These are phyloP conservation scores for Viola pubescens DNA, from an alignment of 441 rosid genomes.

Conservation along the genomic window DNA sequence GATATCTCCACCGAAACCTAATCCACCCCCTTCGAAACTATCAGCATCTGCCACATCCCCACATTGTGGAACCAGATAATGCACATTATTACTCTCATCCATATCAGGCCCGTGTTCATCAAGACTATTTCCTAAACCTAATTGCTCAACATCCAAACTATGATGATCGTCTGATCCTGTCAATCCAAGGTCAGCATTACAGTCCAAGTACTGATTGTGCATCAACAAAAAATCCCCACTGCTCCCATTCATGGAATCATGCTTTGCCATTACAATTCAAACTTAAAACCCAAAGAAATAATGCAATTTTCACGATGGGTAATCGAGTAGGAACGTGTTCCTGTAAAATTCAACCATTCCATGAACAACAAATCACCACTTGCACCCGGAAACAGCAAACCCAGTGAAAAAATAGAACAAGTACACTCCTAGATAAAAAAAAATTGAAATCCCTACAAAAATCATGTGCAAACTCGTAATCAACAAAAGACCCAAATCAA, in stretches of 20 bases:
- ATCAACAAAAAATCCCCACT: not conserved
- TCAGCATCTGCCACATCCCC: conserved; percentile 25
- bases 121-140: conserved; percentile 31
- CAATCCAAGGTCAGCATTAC: conserved; percentile 31
- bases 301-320: too few species aligned
- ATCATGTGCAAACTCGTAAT: too few species aligned
- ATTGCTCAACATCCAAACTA: conserved; percentile 35
- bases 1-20: conserved; percentile 27
- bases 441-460: too few species aligned
- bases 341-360: too few species aligned
- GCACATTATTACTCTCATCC: conserved; percentile 46
- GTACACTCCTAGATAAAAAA: too few species aligned
- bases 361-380: too few species aligned
- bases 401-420: too few species aligned
- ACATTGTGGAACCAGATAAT: conserved; percentile 39
- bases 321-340: too few species aligned
- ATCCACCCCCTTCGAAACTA: conserved; percentile 38
- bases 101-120: conserved; percentile 45
- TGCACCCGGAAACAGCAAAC: too few species aligned
- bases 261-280: not conserved
- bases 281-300: not conserved
- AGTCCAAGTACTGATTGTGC: conserved; percentile 26
- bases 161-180: conserved; percentile 39
- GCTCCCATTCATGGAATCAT: not conserved
- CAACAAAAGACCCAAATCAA: too few species aligned